phyloP scores from a whole-genome alignment of 2,329 filamentous ascomycete genomes.

The Lachnellula arida region DNA sequence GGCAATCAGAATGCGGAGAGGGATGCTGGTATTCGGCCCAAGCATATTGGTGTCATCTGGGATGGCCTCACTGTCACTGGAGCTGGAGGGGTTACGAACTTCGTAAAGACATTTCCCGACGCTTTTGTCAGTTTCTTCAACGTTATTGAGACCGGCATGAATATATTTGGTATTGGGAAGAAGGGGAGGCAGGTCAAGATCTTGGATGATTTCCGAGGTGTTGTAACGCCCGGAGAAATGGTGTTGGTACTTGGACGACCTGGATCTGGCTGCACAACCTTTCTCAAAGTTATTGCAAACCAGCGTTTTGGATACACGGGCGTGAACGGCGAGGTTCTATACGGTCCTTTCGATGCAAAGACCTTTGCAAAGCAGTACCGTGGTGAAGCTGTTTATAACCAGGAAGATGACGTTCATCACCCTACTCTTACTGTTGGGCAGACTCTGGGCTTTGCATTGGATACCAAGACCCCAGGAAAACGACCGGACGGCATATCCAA shows the following conservation, averaged over 20 bases:
- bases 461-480: slow-evolving; percentile 80
- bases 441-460: slow-evolving; percentile 78
- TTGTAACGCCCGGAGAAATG: slow-evolving; percentile 82
- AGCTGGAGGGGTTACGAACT: slow-evolving; percentile 67
- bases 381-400: slow-evolving; percentile 80
- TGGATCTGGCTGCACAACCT: slow-evolving; percentile 47
- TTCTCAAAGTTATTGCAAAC: slow-evolving; percentile 50
- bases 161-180: slow-evolving; percentile 58
- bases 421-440: slow-evolving; percentile 82
- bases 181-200: slow-evolving; percentile 70
- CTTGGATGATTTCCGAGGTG: slow-evolving; percentile 65
- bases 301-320: slow-evolving; percentile 43
- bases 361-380: slow-evolving; percentile 69
- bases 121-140: slow-evolving; percentile 70
- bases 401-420: slow-evolving; percentile 81
- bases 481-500: slow-evolving; percentile 69
- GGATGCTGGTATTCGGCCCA: slow-evolving; percentile 73
- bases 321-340: slow-evolving; percentile 64
- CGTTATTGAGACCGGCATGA: slow-evolving; percentile 59
- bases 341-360: slow-evolving; percentile 67
- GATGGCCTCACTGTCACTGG: slow-evolving; percentile 72
- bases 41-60: slow-evolving; percentile 78
- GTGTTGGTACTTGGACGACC: slow-evolving; percentile 34
- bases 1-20: slow-evolving; percentile 67
- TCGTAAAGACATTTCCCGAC: slow-evolving; percentile 69